Evolutionary conservation across 768 basidiomycete genomes (phyloP), one percentile per base, ranked within the genome.

Genomic region (Boletellus sp.): DNA sequence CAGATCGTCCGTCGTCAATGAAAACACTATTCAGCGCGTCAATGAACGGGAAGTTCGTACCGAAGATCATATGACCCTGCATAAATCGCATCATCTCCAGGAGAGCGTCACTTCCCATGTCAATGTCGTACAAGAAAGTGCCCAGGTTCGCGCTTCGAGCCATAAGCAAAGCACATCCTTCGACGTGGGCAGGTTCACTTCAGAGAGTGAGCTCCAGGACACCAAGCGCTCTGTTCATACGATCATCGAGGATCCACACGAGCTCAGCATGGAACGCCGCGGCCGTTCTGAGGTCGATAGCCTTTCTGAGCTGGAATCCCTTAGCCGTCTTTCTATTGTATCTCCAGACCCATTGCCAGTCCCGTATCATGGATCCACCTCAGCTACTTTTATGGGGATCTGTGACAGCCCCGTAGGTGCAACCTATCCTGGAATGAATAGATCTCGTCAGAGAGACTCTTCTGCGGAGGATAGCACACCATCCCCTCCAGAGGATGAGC

Each of bases 281-380:
- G 52, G 53, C 37, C 57, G 23, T 37, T 59, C 61, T 35, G 47
- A 15, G 33, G 28, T 47, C 36, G 57, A 63, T 45, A 47, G 16
- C 32, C 63, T 58, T 48, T 60, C 49, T 22, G 64, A 66, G 15
- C 53, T 51, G 33, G 66, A 62, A 42, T 63, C 57, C 26, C 53
- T 56, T 20, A 38, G 42, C 37, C 53, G 53, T 36, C 56, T 69
- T 23, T 59, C 69, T n/a, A 68, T 68, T 17, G 40, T 61, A 44
- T 77, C 75, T 13, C 71, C 71, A 22, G 75, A 70, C 34, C 75
- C 75, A 28, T 48, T 78, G 43, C 75, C 76, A n/a, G 67, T 75
- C 26, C 76, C 76, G 7, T 76, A 72, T 50, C 74, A 76, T 36
- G 67, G 67, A 36, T 68, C 67, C 31, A 67, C 62, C 12, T 68